Percentiles rank a stretch among this genome's conserved stretches.
phyloP scores from a whole-genome alignment of 192 early-diverging fungal species.

The Podila verticillata region DNA sequence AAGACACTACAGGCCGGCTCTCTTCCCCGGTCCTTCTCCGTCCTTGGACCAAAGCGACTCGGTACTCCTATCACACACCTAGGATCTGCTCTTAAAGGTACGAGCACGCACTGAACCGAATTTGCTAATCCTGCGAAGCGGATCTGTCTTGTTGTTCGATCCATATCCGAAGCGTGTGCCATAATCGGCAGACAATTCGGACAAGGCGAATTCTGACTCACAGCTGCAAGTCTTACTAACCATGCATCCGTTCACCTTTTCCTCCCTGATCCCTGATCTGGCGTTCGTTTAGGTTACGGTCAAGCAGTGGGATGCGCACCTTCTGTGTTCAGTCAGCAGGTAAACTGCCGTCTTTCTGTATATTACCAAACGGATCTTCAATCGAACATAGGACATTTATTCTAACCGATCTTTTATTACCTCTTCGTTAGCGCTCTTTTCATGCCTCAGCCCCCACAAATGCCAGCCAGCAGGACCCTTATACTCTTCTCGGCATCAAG shows the following conservation, averaged over 20 bases:
- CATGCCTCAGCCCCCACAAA: constrained; percentile 40
- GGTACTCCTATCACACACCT: constrained; percentile 12
- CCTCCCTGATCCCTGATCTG: not conserved
- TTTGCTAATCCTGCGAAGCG: not conserved
- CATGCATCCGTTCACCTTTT: not conserved
- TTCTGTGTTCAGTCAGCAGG: constrained; percentile 42
- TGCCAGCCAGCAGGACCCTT: constrained; percentile 74
- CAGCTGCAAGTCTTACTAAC: constrained; percentile 5
- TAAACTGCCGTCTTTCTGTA: not conserved
- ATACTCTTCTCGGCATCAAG: constrained; percentile 85
- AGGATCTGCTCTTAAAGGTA: constrained; percentile 35
- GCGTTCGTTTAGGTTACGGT: constrained; percentile 19
- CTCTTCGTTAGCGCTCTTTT: constrained; percentile 24
- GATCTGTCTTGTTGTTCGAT: not conserved
- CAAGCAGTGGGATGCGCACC: constrained; percentile 41
- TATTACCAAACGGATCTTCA: not conserved
- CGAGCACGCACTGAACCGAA: too few species aligned
- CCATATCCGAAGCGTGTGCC: not conserved
- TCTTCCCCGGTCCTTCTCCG: constrained; percentile 34
- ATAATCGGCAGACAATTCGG: too few species aligned
- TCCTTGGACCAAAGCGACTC: constrained; percentile 26
- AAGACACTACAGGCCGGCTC: constrained; percentile 1
- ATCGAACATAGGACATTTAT: not conserved
- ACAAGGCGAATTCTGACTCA: not conserved
- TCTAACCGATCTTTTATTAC: constrained; percentile 4